Conservation (phyloP, 257 asterid species). For the Datura wrightii region DNA sequence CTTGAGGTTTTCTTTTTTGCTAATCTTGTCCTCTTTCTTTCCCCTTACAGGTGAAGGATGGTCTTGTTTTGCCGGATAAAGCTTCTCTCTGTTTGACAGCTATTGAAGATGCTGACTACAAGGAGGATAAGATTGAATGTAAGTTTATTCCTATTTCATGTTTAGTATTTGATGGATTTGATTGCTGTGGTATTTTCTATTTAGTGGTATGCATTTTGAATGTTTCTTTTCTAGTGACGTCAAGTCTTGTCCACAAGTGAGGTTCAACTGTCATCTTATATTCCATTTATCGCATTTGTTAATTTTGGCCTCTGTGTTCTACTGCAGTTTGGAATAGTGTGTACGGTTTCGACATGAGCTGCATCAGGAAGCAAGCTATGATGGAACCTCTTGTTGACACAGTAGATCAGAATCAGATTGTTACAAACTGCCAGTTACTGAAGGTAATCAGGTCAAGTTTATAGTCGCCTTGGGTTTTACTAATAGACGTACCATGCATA, state of each 20-base stretch:
- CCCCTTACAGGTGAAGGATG: conserved; percentile 64
- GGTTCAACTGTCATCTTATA: conserved; percentile 5
- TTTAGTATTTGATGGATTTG: conserved; percentile 30
- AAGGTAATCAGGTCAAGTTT: conserved; percentile 60
- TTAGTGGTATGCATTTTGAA: neutral
- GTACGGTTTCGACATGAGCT: conserved; percentile 96
- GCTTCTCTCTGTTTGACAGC: conserved; percentile 90
- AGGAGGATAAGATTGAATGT: conserved; percentile 97
- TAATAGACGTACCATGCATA: neutral
- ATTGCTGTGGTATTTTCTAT: conserved; percentile 18
- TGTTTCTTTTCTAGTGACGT: neutral
- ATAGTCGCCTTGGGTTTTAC: conserved; percentile 21
- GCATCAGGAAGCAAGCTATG: conserved; percentile 91
- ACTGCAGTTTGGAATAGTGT: conserved; percentile 85
- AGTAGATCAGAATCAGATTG: conserved; percentile 92
- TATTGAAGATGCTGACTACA: conserved; percentile 97
- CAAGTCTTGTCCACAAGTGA: neutral
- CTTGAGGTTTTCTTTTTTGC: neutral
- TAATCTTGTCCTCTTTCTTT: conserved; percentile 6
- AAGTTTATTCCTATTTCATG: conserved; percentile 43
- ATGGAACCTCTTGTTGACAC: conserved; percentile 94
- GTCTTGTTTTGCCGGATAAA: conserved; percentile 87
- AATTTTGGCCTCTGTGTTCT: conserved; percentile 27
- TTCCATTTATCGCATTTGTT: conserved; percentile 10
- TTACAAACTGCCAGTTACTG: conserved; percentile 80